Evolutionary conservation across 768 basidiomycete genomes (phyloP).

Genomic region (Boletus pseudopeckii): DNA sequence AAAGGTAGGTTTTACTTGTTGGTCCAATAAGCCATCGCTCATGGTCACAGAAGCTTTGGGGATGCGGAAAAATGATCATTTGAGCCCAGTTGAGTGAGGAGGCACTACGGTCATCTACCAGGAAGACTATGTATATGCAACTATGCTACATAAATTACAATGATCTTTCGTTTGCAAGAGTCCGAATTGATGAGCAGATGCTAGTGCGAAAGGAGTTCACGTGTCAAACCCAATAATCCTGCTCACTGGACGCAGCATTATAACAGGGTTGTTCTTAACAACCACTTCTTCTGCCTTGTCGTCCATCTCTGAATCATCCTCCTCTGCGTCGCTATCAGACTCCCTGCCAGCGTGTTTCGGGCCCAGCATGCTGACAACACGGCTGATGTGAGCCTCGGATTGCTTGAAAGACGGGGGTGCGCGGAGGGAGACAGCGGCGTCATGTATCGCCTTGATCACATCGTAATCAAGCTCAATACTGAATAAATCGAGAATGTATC

Average conservation of each 20-base stretch:
- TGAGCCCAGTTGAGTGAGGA: not conserved
- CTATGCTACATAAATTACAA: constrained; percentile 24
- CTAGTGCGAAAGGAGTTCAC: constrained; percentile 4
- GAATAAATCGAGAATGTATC: constrained; percentile 93
- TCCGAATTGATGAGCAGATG: not conserved
- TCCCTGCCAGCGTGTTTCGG: constrained; percentile 46
- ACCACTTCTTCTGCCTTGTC: constrained; percentile 37
- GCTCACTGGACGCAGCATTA: constrained; percentile 55
- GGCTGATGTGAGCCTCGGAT: constrained; percentile 40
- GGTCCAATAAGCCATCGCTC: not conserved
- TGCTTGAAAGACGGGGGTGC: constrained; percentile 44
- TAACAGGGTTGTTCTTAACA: constrained; percentile 48
- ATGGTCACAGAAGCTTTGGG: constrained; percentile 1
- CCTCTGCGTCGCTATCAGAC: constrained; percentile 60
- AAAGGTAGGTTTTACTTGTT: not conserved
- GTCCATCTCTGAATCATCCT: constrained; percentile 49
- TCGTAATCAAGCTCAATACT: constrained; percentile 71
- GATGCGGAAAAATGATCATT: not conserved
- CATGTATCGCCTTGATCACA: constrained; percentile 51
- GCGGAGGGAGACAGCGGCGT: constrained; percentile 49
- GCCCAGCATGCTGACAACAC: constrained; percentile 63
- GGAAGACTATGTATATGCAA: not conserved
- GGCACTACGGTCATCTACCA: not conserved
- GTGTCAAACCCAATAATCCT: constrained; percentile 56
- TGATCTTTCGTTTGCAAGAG: not conserved